These are phyloP conservation scores for Theobroma cacao DNA, from an alignment of 345 rosid species.

Conservation along the genomic window DNA sequence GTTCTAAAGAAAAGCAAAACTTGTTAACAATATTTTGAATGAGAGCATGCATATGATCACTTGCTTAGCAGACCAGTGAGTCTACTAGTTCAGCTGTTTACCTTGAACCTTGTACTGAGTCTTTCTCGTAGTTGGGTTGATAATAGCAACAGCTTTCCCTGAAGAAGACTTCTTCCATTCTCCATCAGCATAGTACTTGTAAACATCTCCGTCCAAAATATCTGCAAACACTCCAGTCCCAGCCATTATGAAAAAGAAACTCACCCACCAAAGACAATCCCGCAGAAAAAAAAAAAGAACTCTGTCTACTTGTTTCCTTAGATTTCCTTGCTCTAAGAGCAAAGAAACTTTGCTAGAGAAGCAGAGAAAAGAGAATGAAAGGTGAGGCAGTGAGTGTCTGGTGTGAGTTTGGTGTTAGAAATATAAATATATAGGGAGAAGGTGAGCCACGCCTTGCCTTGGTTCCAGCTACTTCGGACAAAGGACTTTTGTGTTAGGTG, in stretches of 20 bases:
- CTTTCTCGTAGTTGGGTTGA: conserved; percentile 81
- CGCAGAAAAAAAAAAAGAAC: not conserved
- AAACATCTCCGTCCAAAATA: conserved; percentile 82
- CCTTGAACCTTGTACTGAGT: conserved; percentile 98
- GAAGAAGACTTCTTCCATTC: conserved; percentile 87
- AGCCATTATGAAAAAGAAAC: conserved; percentile 46
- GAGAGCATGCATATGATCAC: not conserved
- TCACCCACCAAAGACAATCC: not conserved
- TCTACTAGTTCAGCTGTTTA: conserved; percentile 13
- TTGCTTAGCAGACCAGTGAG: not conserved
- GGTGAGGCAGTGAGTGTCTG: conserved; percentile 14
- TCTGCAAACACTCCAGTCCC: conserved; percentile 77
- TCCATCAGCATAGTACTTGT: conserved; percentile 78
- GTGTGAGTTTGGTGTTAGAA: conserved; percentile 8
- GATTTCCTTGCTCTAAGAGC: not conserved
- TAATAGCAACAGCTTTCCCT: conserved; percentile 72
- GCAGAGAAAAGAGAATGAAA: not conserved
- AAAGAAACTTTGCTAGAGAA: not conserved
- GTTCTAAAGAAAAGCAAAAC: not conserved
- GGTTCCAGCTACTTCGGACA: conserved; percentile 8
- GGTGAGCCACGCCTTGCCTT: conserved; percentile 34
- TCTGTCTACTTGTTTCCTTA: not conserved
- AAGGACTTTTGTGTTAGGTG: conserved; percentile 22
- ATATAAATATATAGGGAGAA: conserved; percentile 23
- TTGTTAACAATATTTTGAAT: not conserved